Base-by-base conservation (phyloP, 2,329 filamentous ascomycete genomes). In the Scedosporium dehoogii region DNA sequence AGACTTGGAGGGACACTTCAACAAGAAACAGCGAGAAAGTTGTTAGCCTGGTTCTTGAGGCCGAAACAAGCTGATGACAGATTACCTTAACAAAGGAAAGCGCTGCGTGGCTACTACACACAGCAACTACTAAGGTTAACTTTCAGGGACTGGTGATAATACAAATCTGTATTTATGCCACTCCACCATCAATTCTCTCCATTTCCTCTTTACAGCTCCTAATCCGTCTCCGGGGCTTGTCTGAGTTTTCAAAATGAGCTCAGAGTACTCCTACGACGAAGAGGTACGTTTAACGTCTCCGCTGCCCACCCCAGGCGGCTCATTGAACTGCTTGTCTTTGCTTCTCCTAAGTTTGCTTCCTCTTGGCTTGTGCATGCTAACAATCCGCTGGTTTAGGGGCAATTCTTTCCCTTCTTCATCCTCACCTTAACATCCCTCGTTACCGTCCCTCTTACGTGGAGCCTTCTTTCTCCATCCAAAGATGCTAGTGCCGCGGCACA, bases 381-480 rank as follows among this genome's bases (percentile, higher is more conserved):
- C 38, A 6, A 21, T 41, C 46, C 12, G 12, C 21, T 16, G 51
- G 21, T 21, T 58, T 64, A 94, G 85, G 92, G 92, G 70, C 91
- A 97, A 84, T 97, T 97, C 81, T 99, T 97, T 82, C 94, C 96
- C 68, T 96, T 96, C 84, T 99, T 99, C 81, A 88, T 97, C 77
- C 87, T 97, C 73, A 97, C 92, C 53, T 83, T 97, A 71, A 86
- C 89, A 66, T 87, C 88, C 71, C 85, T 99, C 68, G 84, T 97
- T 76, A 97, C 94, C 41, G 78, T 96, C 64, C 92, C 93, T 65
- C 83, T 96, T 71, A 96, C 93, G 70, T 96, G 96, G 77, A 90
- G 87, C 67, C 86, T 96, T 69, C 82, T 97, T 70, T 89, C 88
- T 73, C 86, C 91, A 55, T 89, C 84, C 74, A 90, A 79, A 67